Evolutionary conservation across 139 green algal genomes (phyloP), one percentile per base, ranked within the genome.

Genomic region (Picochlorum sp.): DNA sequence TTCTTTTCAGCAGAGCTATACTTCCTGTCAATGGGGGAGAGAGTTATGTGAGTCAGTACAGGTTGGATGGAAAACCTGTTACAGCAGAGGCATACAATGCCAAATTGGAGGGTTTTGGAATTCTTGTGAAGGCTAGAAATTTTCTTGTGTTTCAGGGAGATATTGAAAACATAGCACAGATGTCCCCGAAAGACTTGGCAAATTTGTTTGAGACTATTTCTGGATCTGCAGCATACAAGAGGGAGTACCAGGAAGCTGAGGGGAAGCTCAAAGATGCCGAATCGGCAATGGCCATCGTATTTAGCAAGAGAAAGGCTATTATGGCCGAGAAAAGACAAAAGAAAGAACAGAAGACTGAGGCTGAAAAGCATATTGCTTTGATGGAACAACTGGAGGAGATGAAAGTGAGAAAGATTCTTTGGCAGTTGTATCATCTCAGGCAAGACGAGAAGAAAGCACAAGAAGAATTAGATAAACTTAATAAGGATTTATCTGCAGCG

Each of bases 91-190:
- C 80, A 1, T 98, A 98, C 85, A 84, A 80, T 61, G 58, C 71
- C 16, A 63, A 74, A 54, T 79, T 98, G 45, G 76, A 86, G 52
- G 15, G 15, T 18, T 88, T 88, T 60, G 89, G 91, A 49, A 91
- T 99, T 57, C 79, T 97, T 8, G 85, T 97, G 47, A 94, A 95
- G 56, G 92, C 91, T 24, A 81, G 91, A 24, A 99, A 97, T 77
- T 99, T 98, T 76, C 76, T 99, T 18, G 92, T 98, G 0, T 99
- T 98, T 71, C 94, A 99, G 85, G 94, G 94, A 8, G 94, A 99
- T 81, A 96, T 99, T 50, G 94, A 98, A 77, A 86, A 84, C 3
- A 84, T 98, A 21, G 92, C 94, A 2, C 66, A 75, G 16, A 92
- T 90, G 77, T 75, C 62, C 18, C 83, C 93, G 4, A 71, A 77